A percentile compares a stretch with the other conserved stretches of the same genome.
phyloP scores from a whole-genome alignment of 306 rosid genomes.

The Potentilla sterilis region DNA sequence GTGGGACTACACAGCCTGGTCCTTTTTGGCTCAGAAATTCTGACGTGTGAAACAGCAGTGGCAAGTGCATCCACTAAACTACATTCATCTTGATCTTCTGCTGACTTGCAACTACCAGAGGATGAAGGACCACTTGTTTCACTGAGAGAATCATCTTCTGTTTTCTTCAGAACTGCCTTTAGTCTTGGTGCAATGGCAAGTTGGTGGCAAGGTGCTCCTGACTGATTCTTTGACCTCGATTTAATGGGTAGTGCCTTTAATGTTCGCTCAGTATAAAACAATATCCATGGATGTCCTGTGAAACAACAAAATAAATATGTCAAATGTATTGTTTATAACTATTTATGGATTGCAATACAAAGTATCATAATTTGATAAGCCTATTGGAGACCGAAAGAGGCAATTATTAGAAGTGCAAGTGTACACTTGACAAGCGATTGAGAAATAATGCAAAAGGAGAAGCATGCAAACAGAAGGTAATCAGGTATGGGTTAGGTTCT shows the following conservation, averaged over 20 bases:
- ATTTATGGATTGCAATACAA: background rate
- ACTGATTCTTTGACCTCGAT: constrained; percentile 51
- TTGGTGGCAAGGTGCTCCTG: constrained; percentile 42
- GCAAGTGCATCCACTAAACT: constrained; percentile 81
- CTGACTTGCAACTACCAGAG: constrained; percentile 66
- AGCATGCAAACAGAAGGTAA: background rate
- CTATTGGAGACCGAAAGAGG: background rate
- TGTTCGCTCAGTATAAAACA: constrained; percentile 76
- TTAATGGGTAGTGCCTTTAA: constrained; percentile 57
- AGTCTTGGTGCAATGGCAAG: constrained; percentile 39
- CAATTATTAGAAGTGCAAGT: background rate
- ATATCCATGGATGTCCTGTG: constrained; percentile 96
- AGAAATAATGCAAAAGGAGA: background rate
- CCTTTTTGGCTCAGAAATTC: constrained; percentile 93
- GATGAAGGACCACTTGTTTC: constrained; percentile 43
- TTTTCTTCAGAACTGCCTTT: constrained; percentile 44
- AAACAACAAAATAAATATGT: constrained; percentile 16
- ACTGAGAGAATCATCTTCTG: constrained; percentile 38
- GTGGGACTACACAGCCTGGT: constrained; percentile 79
- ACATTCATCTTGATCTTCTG: constrained; percentile 64
- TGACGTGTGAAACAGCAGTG: constrained; percentile 85
- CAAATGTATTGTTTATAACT: constrained; percentile 17
- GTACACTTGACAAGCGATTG: background rate
- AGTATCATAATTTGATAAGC: background rate
- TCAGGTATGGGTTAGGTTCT: background rate